Percentiles rank a stretch among this genome's conserved stretches.
These are phyloP conservation scores for Ustilago esculenta DNA, from an alignment of 1,284 basidiomycete genomes.

Conservation along the genomic window DNA sequence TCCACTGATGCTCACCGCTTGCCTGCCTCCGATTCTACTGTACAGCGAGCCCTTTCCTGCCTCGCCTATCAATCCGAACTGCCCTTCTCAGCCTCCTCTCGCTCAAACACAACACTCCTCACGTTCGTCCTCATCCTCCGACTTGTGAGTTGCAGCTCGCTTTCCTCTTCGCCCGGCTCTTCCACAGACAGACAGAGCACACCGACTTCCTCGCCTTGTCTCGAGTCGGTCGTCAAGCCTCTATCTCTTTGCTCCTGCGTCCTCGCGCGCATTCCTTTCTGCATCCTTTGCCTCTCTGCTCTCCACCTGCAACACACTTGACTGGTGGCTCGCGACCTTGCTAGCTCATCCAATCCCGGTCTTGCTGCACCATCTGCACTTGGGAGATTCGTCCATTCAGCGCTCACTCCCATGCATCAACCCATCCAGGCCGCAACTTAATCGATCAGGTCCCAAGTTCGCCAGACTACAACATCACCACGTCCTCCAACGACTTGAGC, in stretches of 20 bases:
- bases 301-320: too few species aligned
- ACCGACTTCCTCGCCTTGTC: too few species aligned
- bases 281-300: too few species aligned
- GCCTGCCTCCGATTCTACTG: background rate
- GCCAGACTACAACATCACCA: too few species aligned
- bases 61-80: background rate
- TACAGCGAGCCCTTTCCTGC: background rate
- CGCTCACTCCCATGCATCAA: too few species aligned
- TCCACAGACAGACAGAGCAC: background rate
- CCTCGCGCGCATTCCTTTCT: background rate
- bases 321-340: background rate
- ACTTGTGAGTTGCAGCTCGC: too few species aligned
- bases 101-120: too few species aligned
- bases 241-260: background rate
- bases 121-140: too few species aligned
- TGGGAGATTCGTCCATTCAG: too few species aligned
- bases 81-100: background rate
- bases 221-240: background rate
- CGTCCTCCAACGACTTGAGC: constrained; percentile 9
- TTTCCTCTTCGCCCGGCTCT: background rate
- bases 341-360: background rate
- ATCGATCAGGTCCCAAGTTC: too few species aligned
- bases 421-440: too few species aligned
- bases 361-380: too few species aligned
- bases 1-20: background rate